Conservation (phyloP, 2,329 filamentous ascomycete genomes). For the Stachybotrys chlorohalonatus region DNA sequence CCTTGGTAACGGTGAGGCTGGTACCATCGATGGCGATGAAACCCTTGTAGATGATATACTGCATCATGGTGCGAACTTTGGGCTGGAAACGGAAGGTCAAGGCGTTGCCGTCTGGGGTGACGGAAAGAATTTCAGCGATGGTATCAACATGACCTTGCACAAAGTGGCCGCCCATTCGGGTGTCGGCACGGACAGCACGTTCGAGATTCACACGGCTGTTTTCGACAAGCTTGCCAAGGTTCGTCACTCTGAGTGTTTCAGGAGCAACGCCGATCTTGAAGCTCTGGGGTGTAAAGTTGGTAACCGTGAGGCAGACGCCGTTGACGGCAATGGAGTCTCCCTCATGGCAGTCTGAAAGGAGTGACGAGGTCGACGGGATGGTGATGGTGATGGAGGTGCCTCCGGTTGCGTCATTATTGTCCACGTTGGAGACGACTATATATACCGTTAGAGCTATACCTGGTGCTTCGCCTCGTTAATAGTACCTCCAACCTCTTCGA, state of each 20-base stretch:
- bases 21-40: conserved; percentile 92
- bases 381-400: conserved; percentile 87
- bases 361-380: conserved; percentile 54
- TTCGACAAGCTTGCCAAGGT: conserved; percentile 66
- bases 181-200: conserved; percentile 80
- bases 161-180: conserved; percentile 96
- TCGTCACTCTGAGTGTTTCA: conserved; percentile 91
- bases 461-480: background rate
- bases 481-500: conserved; percentile 87
- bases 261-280: conserved; percentile 95
- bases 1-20: conserved; percentile 82
- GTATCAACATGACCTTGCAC: conserved; percentile 97
- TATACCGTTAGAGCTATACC: background rate
- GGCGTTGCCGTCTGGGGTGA: conserved; percentile 79
- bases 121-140: conserved; percentile 63
- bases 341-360: conserved; percentile 74
- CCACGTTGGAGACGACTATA: conserved; percentile 75
- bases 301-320: conserved; percentile 91
- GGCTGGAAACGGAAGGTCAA: conserved; percentile 78
- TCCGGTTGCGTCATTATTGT: conserved; percentile 71
- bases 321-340: conserved; percentile 95
- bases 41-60: conserved; percentile 93
- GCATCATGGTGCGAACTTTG: conserved; percentile 56
- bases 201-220: conserved; percentile 80
- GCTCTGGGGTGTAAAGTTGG: conserved; percentile 33